Evolutionary conservation across 768 basidiomycete species (phyloP).

Genomic region (Rhodotorula taiwanensis): DNA sequence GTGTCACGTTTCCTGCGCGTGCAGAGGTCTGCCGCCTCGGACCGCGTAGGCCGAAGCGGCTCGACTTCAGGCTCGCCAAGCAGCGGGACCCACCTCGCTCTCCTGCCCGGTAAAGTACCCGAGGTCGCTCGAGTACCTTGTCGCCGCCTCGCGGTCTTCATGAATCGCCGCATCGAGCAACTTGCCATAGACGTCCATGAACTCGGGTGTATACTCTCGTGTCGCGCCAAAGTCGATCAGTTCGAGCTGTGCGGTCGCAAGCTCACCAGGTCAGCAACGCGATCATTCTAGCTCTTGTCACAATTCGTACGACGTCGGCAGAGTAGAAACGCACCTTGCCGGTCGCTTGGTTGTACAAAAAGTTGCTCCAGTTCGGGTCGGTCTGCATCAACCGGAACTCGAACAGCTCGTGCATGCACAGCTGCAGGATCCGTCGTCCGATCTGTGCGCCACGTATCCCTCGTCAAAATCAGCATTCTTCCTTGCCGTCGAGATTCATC

Average conservation of each 20-base stretch:
- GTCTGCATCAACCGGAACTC: constrained; percentile 92
- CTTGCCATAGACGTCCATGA: constrained; percentile 78
- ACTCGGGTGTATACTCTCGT: constrained; percentile 70
- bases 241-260: constrained; percentile 55
- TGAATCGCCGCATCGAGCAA: constrained; percentile 73
- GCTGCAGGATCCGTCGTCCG: constrained; percentile 66
- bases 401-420: constrained; percentile 86
- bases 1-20: too few relatives aligned
- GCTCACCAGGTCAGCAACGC: too few relatives aligned
- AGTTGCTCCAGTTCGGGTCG: constrained; percentile 98
- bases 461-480: not conserved
- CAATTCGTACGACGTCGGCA: too few relatives aligned
- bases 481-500: too few relatives aligned
- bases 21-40: too few relatives aligned
- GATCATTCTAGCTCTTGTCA: too few relatives aligned
- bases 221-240: constrained; percentile 96
- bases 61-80: too few relatives aligned
- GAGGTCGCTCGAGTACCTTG: constrained; percentile 66
- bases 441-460: constrained; percentile 54
- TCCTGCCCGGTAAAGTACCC: constrained; percentile 89
- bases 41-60: too few relatives aligned
- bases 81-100: constrained; percentile 54
- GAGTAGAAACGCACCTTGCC: constrained; percentile 19
- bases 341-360: constrained; percentile 50
- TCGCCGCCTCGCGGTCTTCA: constrained; percentile 62